These are phyloP conservation scores for Strigomonas culicis DNA, from an alignment of 208 protist species.

Conservation along the genomic window DNA sequence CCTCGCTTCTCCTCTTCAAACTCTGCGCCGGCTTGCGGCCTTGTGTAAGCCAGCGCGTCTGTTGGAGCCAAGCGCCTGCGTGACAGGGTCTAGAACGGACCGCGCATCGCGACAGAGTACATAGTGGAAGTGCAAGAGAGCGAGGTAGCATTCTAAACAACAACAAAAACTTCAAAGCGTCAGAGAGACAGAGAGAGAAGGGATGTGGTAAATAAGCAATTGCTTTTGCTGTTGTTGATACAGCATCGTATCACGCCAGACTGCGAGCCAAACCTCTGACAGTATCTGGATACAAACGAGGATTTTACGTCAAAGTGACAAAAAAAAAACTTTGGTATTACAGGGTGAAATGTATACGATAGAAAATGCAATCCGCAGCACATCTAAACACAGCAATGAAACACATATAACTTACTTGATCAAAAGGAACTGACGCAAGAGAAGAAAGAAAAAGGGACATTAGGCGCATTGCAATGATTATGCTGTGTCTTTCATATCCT, in stretches of 20 bases:
- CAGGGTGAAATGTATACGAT: not conserved
- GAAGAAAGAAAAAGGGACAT: slow-evolving; percentile 5
- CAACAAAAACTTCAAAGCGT: too few species aligned
- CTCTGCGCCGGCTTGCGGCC: not conserved
- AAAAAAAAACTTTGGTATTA: too few species aligned
- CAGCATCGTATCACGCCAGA: too few species aligned
- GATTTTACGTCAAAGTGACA: too few species aligned
- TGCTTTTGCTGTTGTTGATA: too few species aligned
- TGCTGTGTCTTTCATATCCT: not conserved
- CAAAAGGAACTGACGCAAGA: slow-evolving; percentile 7
- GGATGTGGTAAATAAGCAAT: too few species aligned
- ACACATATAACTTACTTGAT: not conserved
- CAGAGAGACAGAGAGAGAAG: not conserved
- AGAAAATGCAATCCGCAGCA: too few species aligned
- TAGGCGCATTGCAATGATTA: not conserved
- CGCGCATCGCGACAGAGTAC: not conserved
- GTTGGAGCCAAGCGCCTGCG: not conserved
- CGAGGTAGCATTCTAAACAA: not conserved
- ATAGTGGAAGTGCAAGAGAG: not conserved
- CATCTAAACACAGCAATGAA: slow-evolving; percentile 5
- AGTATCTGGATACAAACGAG: too few species aligned
- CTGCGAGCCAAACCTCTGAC: too few species aligned
- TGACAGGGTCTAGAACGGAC: not conserved
- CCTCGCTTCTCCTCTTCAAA: not conserved
- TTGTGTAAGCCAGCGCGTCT: not conserved